Evolutionary conservation across 208 protist genomes (phyloP), one percentile per base, ranked within the genome.

Genomic region (Acanthamoeba quina): DNA sequence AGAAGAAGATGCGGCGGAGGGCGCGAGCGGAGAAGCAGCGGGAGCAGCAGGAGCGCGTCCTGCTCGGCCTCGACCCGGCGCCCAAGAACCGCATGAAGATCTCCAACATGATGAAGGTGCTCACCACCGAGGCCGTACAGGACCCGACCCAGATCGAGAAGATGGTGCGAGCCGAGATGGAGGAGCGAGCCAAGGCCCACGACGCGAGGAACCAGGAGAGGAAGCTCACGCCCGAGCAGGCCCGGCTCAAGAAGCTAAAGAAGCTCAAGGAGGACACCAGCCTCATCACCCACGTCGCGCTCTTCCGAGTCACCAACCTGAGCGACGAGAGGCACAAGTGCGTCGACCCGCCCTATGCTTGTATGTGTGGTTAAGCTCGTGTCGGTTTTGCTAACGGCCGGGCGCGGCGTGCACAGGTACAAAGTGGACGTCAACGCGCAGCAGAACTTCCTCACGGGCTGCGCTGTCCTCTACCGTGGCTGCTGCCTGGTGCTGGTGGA

Each of bases 21-120:
- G 62, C 44, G n/a, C 70, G 95, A 26, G 54, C 10, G 2, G 95
- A 96, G 54, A 13, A 47, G 41, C 13, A 60, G 26, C 54, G 72
- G 1, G 95, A 96, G 76, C 9, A 89, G 47, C 60, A 95, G 90
- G 95, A 95, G 66, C 21, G 74, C 34, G 68, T 95, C 6, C 37
- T 92, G 19, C 68, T 95, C 34, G 95, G 95, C 34, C 60, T 95
- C 10, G 94, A 86, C 41, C 11, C 49, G 37, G 72, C 96, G 56
- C 94, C 94, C 17, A 52, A 83, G 34, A 52, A 70, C 58, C 96
- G 94, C 60, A 85, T 97, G 26, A 97, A 96, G 88, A 41, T 97
- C 24, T 94, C 58, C 26, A 97, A 97, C 86, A 44, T 97, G 24
- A 97, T 97, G 96, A 54, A 91, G 19, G 96, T 96, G 31, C 47